Evolutionary conservation across 164 flowering plant species (phyloP), one percentile per base, ranked within the genome.

Genomic region (Houttuynia cordata): DNA sequence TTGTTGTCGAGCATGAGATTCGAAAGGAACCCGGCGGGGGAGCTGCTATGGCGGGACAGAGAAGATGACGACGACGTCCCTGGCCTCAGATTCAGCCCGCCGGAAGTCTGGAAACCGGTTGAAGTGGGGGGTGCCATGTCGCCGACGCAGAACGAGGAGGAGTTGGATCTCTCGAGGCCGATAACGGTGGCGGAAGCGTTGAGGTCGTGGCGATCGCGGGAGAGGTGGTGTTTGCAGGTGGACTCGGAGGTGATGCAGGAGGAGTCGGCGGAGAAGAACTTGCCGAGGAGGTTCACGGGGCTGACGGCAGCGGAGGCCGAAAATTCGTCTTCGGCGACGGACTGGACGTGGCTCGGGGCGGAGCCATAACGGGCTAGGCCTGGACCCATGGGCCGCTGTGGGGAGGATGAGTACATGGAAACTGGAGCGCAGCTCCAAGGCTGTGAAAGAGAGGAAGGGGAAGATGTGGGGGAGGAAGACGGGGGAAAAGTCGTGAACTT

Each of bases 1-100:
- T 71, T 12, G 68, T 71, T 78, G 30, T 81, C 88, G n/a, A 68
- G 59, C 53, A 74, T 41, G 57, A 80, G 78, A 25, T 81, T 76
- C 57, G 72, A 69, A 24, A 85, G 68, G 54, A 88, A 82, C 1
- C 88, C 88, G 40, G 96, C 92, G 0, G 96, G 92, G 17, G 88
- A 84, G 72, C 96, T 88, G 57, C 82, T 80, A 45, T 86, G 92
- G 10, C 96, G 69, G 52, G 79, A 62, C 81, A 88, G 55, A 1
- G 79, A 34, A 7, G 81, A 58, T 51, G 60, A n/a, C n/a, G 60
- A 51, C 0, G 79, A 39, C 12, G 83, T 57, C 56, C 62, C 65
- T 50, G 60, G 56, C 37, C 63, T 72, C 37, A 67, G 52, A 53
- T 59, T 64, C 58, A 30, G 37, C 37, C 49, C 47, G 47, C 64